A percentile compares a stretch with the other conserved stretches of the same genome.
phyloP scores from a whole-genome alignment of 23 red algal genomes.

The Gracilariopsis chorda region DNA sequence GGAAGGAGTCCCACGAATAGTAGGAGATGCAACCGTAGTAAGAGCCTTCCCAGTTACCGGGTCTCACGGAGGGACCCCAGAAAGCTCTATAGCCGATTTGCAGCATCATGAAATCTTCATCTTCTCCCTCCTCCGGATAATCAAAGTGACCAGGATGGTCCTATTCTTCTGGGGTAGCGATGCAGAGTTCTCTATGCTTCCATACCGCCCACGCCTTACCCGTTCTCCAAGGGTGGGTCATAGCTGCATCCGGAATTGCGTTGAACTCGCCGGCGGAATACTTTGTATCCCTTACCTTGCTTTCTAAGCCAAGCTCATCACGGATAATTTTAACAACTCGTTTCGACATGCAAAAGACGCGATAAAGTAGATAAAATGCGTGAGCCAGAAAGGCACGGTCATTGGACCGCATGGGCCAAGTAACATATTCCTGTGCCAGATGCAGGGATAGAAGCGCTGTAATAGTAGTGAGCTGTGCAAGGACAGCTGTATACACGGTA shows the following conservation, averaged over 20 bases:
- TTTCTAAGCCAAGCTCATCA: neutral
- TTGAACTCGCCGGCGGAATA: neutral
- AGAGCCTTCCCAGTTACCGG: neutral
- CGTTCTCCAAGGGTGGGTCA: too few relatives aligned
- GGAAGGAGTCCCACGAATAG: neutral
- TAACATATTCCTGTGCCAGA: neutral
- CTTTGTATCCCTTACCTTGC: neutral
- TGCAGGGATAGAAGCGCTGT: too few relatives aligned
- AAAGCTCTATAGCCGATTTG: neutral
- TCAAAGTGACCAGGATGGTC: neutral
- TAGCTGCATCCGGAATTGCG: neutral
- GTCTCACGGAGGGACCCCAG: neutral
- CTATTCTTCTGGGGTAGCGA: too few relatives aligned
- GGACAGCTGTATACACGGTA: too few relatives aligned
- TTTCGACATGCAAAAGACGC: too few relatives aligned
- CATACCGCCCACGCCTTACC: too few relatives aligned
- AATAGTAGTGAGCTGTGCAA: too few relatives aligned
- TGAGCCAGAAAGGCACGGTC: too few relatives aligned
- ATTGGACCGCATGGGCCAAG: too few relatives aligned
- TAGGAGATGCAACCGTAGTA: neutral
- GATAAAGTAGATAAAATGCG: too few relatives aligned
- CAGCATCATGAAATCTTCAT: neutral
- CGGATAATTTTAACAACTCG: neutral
- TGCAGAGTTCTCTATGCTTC: too few relatives aligned
- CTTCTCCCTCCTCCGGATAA: neutral